Base-by-base conservation (phyloP, 106 monocot species). In the Dendrobium chrysotoxum region DNA sequence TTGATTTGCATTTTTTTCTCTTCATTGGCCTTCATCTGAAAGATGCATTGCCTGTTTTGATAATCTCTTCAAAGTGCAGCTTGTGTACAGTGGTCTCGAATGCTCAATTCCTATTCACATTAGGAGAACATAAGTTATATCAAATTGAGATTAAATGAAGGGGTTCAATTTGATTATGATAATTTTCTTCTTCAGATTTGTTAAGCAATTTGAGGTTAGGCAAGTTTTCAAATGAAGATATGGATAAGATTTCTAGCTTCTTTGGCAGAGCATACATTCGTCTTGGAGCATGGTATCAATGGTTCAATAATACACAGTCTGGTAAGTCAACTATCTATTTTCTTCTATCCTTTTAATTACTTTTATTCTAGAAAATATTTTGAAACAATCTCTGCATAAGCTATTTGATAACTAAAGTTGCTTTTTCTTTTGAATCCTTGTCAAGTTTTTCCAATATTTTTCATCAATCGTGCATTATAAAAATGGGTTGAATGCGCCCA, bases 271-370 rank as follows among this genome's bases (percentile, higher is more conserved):
- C 96, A 85, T 92, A 90, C 55, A 57, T 79, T 40, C 92, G 96
- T 67, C 87, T 97, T 76, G 84, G 81, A 40, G 87, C 94, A 82
- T 97, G 96, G 96, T 91, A 90, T 82, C 87, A 90, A 67, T 97
- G 96, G 96, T 97, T 94, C 80, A 92, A 97, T 85, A 90, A 50
- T 5, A 94, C 94, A 73, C 96, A 97, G 78, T 89, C 88, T 61
- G 96, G 96, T 97, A 75, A 85, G 81, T 87, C 40, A 21, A 46
- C 16, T 65, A 73, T 25, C 40, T 23, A 25, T 47, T n/a, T 31
- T 47, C 54, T 54, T 26, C 38, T 45, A 55, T 75, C 35, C 42
- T 2, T 42, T 25, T 64, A 42, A 35, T 28, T 1, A 57, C 30
- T 35, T 77, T 77, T 50, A 16, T 73, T 15, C 73, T 75, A 1